Evolutionary conservation across 208 protist species (phyloP).

Genomic region (Trypanosoma cruzi): DNA sequence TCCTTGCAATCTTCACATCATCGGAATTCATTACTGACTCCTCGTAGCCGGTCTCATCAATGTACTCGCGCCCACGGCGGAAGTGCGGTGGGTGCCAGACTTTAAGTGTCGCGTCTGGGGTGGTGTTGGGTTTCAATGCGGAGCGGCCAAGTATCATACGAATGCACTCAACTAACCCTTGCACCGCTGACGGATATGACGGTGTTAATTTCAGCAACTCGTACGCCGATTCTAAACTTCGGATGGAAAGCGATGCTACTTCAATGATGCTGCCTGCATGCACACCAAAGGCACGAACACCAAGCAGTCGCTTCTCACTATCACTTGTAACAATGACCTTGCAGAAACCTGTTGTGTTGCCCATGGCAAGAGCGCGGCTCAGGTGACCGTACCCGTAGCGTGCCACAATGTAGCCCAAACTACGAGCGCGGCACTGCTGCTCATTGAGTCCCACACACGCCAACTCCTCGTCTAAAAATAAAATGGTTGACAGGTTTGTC

Average conservation of each 20-base stretch:
- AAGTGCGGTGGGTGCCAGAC: constrained; percentile 36
- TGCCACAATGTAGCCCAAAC: constrained; percentile 58
- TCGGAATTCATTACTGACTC: neutral
- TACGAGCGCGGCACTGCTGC: constrained; percentile 47
- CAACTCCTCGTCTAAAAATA: constrained; percentile 71
- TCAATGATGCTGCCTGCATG: constrained; percentile 71
- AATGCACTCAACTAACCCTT: constrained; percentile 59
- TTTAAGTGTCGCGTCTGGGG: constrained; percentile 33
- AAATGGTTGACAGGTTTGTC: constrained; percentile 45
- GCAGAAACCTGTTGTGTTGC: constrained; percentile 55
- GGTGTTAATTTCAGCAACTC: constrained; percentile 53
- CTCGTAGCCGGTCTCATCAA: neutral
- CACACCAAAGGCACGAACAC: constrained; percentile 57
- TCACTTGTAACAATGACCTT: constrained; percentile 79
- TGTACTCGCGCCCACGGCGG: constrained; percentile 23
- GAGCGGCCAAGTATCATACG: constrained; percentile 59
- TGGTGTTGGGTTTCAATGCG: constrained; percentile 40
- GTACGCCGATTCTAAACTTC: constrained; percentile 57
- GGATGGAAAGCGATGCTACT: constrained; percentile 62
- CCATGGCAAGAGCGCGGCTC: constrained; percentile 52
- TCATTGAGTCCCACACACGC: constrained; percentile 70
- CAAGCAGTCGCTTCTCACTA: constrained; percentile 60
- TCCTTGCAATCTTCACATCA: neutral
- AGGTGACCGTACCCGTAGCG: constrained; percentile 43
- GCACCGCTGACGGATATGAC: constrained; percentile 58